phyloP scores from a whole-genome alignment of 2,329 filamentous ascomycete genomes.

The Didymosphaeria variabile region DNA sequence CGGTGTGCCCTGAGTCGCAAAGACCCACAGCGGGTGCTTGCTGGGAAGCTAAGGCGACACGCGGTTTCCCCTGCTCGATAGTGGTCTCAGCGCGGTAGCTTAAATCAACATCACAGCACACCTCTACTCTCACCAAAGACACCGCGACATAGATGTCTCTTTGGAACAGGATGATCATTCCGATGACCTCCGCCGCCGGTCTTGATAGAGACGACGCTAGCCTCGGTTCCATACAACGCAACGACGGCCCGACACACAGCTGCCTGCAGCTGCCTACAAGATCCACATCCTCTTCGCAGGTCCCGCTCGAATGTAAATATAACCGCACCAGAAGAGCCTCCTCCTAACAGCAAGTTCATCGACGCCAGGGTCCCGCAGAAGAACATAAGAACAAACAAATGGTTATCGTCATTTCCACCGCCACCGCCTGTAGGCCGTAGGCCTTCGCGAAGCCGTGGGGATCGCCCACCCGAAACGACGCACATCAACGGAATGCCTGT shows the following conservation, averaged over 20 bases:
- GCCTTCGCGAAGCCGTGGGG: neutral
- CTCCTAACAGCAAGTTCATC: neutral
- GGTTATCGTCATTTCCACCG: neutral
- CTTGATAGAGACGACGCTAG: neutral
- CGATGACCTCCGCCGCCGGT: neutral
- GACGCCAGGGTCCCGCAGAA: neutral
- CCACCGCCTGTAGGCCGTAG: neutral
- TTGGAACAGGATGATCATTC: neutral
- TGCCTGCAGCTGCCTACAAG: neutral
- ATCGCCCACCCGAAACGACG: neutral
- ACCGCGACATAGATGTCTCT: neutral
- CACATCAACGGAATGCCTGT: neutral
- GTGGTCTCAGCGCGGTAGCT: neutral
- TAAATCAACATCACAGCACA: neutral
- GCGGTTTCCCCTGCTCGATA: neutral
- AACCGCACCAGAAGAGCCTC: neutral
- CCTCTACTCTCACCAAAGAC: neutral
- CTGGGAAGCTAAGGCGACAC: neutral
- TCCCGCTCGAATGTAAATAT: neutral
- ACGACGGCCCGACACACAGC: neutral
- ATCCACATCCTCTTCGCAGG: neutral
- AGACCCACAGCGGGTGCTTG: neutral
- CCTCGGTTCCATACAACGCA: neutral
- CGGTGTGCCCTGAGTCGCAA: neutral
- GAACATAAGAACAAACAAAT: neutral